Evolutionary conservation across 257 asterid genomes (phyloP), one percentile per base, ranked within the genome.

Genomic region (Nicotiana otophora): DNA sequence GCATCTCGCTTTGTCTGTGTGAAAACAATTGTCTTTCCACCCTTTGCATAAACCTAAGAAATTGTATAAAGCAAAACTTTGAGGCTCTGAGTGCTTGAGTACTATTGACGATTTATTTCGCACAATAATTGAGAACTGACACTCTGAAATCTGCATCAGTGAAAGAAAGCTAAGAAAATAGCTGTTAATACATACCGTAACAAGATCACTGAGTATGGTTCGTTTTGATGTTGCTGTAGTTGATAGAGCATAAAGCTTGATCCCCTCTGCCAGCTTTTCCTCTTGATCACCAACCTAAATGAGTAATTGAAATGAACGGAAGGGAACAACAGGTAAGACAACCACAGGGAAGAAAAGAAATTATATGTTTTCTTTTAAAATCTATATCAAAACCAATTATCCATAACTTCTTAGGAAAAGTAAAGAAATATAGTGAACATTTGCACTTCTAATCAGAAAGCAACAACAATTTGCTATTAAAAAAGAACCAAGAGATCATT

Each of bases 1-100:
- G 99, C 99, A 85, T 93, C 99, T 81, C 93, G 93, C 83, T 95
- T 95, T 76, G 98, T 95, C 87, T 89, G 96, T 48, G 98, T 95
- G 84, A 95, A 95, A 77, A 95, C 97, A 86, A 95, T 95, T 39
- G 98, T 84, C 85, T 95, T 95, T 77, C 98, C 98, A 64, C 98
- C 98, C 90, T 82, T 95, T 20, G 98, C 98, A 86, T 95, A 93
- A 58, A 91, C 98, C 98, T 95, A 90, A 42, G 55, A 78, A 58
- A 10, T 66, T 66, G 65, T 65, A 65, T 7, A 81, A 66, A 74
- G 62, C 23, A 74, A 48, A 74, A 65, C 28, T n/a, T 7, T 17
- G 54, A 81, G 17, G 54, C 19, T 30, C 78, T 16, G 23, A 48
- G 51, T 48, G 42, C 39, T 14, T 12, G 42, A 30, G 39, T 64